Percentiles rank a stretch among this genome's conserved stretches.
These are phyloP conservation scores for Udeniomyces megalosporus DNA, from an alignment of 768 basidiomycete genomes.

Conservation along the genomic window DNA sequence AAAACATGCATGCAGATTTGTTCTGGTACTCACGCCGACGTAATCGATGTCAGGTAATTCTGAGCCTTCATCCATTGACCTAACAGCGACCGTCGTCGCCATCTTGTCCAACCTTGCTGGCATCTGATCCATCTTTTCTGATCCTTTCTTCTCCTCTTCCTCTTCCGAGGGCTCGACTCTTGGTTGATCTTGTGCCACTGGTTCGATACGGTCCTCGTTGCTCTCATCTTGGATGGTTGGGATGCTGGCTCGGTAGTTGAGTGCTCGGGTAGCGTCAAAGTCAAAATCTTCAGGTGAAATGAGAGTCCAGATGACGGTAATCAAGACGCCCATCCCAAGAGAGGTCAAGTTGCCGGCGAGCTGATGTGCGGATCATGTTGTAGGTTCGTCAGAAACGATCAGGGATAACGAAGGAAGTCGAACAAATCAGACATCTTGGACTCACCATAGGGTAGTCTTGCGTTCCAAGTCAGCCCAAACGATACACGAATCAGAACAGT, in stretches of 20 bases:
- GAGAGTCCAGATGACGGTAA: constrained; percentile 48
- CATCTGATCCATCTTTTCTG: constrained; percentile 10
- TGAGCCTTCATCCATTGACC: not conserved
- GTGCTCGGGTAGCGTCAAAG: constrained; percentile 59
- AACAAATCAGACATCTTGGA: constrained; percentile 43
- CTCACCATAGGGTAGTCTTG: constrained; percentile 55
- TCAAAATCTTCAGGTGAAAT: constrained; percentile 69
- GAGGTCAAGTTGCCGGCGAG: constrained; percentile 77
- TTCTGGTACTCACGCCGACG: not conserved
- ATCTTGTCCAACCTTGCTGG: not conserved
- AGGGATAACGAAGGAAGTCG: no score
- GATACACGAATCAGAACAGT: no score
- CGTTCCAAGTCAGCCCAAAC: no score
- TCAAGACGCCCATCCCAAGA: constrained; percentile 61
- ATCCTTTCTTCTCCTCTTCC: constrained; percentile 23
- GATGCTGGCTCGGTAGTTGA: constrained; percentile 40
- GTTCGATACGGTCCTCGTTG: not conserved
- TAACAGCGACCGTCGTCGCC: not conserved
- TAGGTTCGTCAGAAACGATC: constrained; percentile 9
- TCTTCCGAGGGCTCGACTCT: no score
- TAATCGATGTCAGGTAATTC: constrained; percentile 9
- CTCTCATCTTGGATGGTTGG: constrained; percentile 4
- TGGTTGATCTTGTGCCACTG: no score
- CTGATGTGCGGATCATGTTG: constrained; percentile 43
- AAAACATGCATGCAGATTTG: no score